These are phyloP conservation scores for Serendipita sp. DNA, from an alignment of 1,284 basidiomycete species.

Conservation along the genomic window DNA sequence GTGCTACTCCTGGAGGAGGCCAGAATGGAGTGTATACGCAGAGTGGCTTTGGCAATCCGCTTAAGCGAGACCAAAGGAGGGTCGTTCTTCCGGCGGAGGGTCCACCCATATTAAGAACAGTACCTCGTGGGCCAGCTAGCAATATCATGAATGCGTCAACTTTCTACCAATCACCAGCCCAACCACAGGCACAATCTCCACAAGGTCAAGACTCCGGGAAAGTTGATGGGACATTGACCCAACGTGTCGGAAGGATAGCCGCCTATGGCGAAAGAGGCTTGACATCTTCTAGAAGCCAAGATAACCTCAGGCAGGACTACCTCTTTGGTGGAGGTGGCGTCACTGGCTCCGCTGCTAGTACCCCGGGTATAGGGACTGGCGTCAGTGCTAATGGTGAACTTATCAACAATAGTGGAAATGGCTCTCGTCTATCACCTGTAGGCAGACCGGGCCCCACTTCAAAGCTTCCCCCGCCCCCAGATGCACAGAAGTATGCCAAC, in stretches of 20 bases:
- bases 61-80: neutral
- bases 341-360: neutral
- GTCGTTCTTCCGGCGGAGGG: neutral
- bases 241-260: neutral
- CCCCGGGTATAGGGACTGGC: neutral
- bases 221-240: neutral
- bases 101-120: neutral
- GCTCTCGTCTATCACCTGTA: constrained; percentile 1
- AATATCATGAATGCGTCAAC: neutral
- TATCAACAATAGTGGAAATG: neutral
- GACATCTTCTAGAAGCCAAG: neutral
- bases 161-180: neutral
- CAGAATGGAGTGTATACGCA: neutral
- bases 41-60: neutral
- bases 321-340: neutral
- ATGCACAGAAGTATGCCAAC: neutral
- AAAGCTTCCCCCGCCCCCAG: neutral
- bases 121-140: neutral
- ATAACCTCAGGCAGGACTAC: neutral
- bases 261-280: neutral
- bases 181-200: neutral
- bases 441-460: neutral
- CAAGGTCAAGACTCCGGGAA: neutral
- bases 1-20: neutral
- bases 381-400: neutral